Conservation (phyloP, 306 rosid genomes). For the Rubus parviflorus region DNA sequence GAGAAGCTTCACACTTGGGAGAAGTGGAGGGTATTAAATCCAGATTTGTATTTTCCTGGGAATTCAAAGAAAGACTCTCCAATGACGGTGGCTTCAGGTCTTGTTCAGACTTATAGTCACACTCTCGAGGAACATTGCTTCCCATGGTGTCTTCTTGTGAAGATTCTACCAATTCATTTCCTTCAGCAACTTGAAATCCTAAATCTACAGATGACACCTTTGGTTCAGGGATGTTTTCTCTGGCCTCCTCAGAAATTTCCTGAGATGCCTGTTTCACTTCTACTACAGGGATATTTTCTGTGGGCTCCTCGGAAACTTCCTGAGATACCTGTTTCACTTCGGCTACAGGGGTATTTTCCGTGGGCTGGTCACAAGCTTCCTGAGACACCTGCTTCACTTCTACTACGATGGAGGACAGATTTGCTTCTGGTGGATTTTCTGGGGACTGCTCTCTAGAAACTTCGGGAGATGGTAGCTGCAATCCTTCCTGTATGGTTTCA, state of each 20-base stretch:
- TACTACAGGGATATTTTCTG: conserved; percentile 32
- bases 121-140: conserved; percentile 32
- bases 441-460: conserved; percentile 41
- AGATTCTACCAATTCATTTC: conserved; percentile 38
- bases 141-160: conserved; percentile 42
- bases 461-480: conserved; percentile 26
- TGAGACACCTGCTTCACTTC: conserved; percentile 22
- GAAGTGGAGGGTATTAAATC: conserved; percentile 32
- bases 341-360: conserved; percentile 32
- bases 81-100: conserved; percentile 44
- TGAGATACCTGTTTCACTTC: conserved; percentile 19
- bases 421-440: conserved; percentile 29
- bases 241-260: conserved; percentile 33
- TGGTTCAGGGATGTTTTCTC: conserved; percentile 30
- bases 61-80: conserved; percentile 36
- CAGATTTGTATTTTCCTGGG: conserved; percentile 32
- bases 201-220: conserved; percentile 35
- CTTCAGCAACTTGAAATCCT: conserved; percentile 34
- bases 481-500: conserved; percentile 35
- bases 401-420: conserved; percentile 32
- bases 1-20: conserved; percentile 34
- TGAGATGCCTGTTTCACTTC: conserved; percentile 22
- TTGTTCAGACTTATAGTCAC: conserved; percentile 39
- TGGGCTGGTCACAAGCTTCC: conserved; percentile 31
- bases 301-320: conserved; percentile 33